Base-by-base conservation (phyloP, 1,284 basidiomycete genomes). In the Cryptococcus hybrid region DNA sequence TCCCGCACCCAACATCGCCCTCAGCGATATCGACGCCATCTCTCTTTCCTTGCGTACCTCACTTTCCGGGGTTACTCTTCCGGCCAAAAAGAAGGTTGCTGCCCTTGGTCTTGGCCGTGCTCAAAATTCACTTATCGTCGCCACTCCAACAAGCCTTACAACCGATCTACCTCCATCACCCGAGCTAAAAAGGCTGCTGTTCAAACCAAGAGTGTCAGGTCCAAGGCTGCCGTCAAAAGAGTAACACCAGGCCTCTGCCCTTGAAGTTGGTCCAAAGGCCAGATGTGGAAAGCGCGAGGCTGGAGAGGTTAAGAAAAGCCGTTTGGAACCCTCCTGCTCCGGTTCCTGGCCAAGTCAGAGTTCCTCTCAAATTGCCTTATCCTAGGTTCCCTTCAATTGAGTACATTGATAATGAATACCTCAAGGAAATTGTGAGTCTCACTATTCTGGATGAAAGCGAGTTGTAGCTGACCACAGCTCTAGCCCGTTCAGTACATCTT, bases 401-500 rank as follows among this genome's bases (percentile, higher is more conserved):
- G 1, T 4, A 11, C 7, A 52, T 54, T 12, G 18, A 52, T 43
- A 43, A 30, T 8, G 51, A 54, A 3, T 51, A 45, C 1, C 18
- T 52, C 5, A 30, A 39, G 11, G 54, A 61, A 13, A 55, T 70
- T 8, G 70, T 72, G 52, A 70, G 70, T 67, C 8, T 24, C 5
- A 7, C 18, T 18, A 2, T 5, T 39, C 9, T 13, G 35, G 9
- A 13, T 35, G 8, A 18, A 11, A 24, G 15, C 15, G 43, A 47
- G 9, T 30, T 7, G 35, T 57, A 37, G 59, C 38, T 47, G 38
- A 40, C 55, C 18, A 18, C 18, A 18, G 18, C 18, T 18, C 30
- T 47, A 72, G 70, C 68, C 69, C 15, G 52, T 62, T 15, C 51
- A 61, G 13, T 70, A 65, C 50, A 61, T 69, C 47, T 52, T 60